Conservation (phyloP, 805 yeast genomes). For the Priceomyces haplophilus region DNA sequence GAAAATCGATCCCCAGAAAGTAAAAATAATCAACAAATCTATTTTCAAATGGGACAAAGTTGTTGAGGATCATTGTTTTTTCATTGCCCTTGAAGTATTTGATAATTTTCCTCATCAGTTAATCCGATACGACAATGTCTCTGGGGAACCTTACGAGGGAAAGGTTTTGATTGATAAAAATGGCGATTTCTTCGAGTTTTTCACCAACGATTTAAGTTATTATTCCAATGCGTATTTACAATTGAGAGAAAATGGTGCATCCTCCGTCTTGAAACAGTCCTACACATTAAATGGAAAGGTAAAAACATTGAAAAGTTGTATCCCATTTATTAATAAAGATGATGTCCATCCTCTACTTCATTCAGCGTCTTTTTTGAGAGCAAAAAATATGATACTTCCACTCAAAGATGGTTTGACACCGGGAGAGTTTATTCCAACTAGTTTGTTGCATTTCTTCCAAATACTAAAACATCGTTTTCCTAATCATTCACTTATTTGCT, state of each 20-base stretch:
- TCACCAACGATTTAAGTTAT: constrained; percentile 56
- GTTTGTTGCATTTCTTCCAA: constrained; percentile 62
- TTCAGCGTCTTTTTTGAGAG: constrained; percentile 37
- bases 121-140: constrained; percentile 65
- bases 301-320: constrained; percentile 23
- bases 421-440: constrained; percentile 81
- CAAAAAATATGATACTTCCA: constrained; percentile 57
- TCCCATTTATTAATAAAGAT: constrained; percentile 31
- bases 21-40: constrained; percentile 68
- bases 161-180: constrained; percentile 68
- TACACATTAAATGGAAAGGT: constrained; percentile 20
- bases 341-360: constrained; percentile 60
- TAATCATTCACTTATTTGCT: constrained; percentile 65
- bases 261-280: constrained; percentile 31
- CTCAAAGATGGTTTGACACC: constrained; percentile 63
- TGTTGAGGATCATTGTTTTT: constrained; percentile 66
- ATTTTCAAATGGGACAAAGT: constrained; percentile 68
- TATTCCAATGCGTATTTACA: constrained; percentile 56
- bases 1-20: constrained; percentile 53
- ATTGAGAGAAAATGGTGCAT: constrained; percentile 48
- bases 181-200: constrained; percentile 76
- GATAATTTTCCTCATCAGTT: constrained; percentile 84
- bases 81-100: constrained; percentile 77
- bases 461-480: constrained; percentile 66
- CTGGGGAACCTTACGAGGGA: constrained; percentile 72